Conservation (phyloP, 140 eudicot genomes). For the Senecio squalidus region DNA sequence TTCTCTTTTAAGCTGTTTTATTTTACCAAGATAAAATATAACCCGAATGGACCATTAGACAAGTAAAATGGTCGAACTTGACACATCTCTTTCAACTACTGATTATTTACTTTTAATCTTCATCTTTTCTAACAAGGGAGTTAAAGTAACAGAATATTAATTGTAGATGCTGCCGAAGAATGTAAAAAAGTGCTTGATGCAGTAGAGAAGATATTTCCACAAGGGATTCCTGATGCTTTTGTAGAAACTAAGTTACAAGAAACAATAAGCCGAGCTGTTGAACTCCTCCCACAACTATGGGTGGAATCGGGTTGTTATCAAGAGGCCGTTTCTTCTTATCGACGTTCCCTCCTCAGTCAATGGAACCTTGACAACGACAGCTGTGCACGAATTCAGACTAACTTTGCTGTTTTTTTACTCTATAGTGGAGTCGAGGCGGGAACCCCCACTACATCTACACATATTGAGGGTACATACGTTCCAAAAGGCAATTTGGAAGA, state of each 20-base stretch:
- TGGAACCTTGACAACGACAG: slow-evolving; percentile 90
- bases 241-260: slow-evolving; percentile 76
- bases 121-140: not conserved
- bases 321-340: slow-evolving; percentile 80
- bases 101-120: not conserved
- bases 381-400: slow-evolving; percentile 78
- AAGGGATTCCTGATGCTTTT: slow-evolving; percentile 71
- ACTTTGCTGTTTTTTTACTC: slow-evolving; percentile 72
- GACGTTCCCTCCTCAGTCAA: slow-evolving; percentile 80
- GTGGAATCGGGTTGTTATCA: slow-evolving; percentile 49
- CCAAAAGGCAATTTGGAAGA: slow-evolving; percentile 86
- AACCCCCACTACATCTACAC: slow-evolving; percentile 72
- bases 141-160: not conserved
- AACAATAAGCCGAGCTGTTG: slow-evolving; percentile 77
- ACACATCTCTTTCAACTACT: not conserved
- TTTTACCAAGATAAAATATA: not conserved
- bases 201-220: slow-evolving; percentile 74
- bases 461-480: slow-evolving; percentile 65
- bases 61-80: not conserved
- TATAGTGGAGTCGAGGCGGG: slow-evolving; percentile 74
- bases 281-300: slow-evolving; percentile 90
- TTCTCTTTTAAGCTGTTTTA: too few species aligned
- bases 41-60: not conserved
- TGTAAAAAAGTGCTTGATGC: slow-evolving; percentile 89
- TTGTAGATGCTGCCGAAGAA: slow-evolving; percentile 79